Percentiles rank a stretch among this genome's conserved stretches.
phyloP scores from a whole-genome alignment of 352 stramenopile species.

The Salisapilia sapeloensis region DNA sequence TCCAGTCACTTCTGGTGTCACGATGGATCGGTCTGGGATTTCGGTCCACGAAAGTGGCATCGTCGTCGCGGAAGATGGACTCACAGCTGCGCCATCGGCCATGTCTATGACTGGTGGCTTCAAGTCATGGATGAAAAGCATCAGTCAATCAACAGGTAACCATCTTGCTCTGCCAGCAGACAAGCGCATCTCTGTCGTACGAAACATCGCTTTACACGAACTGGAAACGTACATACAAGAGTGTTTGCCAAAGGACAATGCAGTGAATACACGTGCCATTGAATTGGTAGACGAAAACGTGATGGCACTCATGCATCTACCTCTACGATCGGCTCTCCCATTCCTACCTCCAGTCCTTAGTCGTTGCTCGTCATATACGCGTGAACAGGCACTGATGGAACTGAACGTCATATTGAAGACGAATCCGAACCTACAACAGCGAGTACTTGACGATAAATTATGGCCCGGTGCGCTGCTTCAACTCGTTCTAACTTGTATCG shows the following conservation, averaged over 20 bases:
- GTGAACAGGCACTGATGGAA: slow-evolving; percentile 77
- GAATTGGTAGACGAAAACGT: slow-evolving; percentile 46
- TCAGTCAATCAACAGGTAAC: slow-evolving; percentile 38
- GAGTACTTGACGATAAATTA: slow-evolving; percentile 60
- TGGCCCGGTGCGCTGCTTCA: slow-evolving; percentile 65
- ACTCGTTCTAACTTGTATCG: slow-evolving; percentile 37
- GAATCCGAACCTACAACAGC: slow-evolving; percentile 41
- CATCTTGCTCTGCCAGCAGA: slow-evolving; percentile 57
- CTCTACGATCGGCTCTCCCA: slow-evolving; percentile 43
- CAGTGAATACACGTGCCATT: slow-evolving; percentile 3
- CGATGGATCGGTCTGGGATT: slow-evolving; percentile 7
- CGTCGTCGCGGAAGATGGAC: slow-evolving; percentile 21
- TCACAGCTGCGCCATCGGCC: slow-evolving; percentile 11
- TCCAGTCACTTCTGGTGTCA: slow-evolving; percentile 4
- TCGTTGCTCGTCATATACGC: slow-evolving; percentile 23
- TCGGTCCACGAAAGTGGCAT: slow-evolving; percentile 29
- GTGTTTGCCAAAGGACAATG: slow-evolving; percentile 1
- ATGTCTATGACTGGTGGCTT: slow-evolving; percentile 19
- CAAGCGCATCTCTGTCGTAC: slow-evolving; percentile 44
- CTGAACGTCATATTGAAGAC: slow-evolving; percentile 79
- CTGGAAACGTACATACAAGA: too few species aligned
- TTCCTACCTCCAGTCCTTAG: slow-evolving; percentile 52
- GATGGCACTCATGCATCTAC: slow-evolving; percentile 35
- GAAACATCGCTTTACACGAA: too few species aligned
- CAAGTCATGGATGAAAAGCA: slow-evolving; percentile 59